A percentile compares a stretch with the other conserved stretches of the same genome.
These are phyloP conservation scores for Kodamaea sagamina DNA, from an alignment of 805 yeast genomes.

Conservation along the genomic window DNA sequence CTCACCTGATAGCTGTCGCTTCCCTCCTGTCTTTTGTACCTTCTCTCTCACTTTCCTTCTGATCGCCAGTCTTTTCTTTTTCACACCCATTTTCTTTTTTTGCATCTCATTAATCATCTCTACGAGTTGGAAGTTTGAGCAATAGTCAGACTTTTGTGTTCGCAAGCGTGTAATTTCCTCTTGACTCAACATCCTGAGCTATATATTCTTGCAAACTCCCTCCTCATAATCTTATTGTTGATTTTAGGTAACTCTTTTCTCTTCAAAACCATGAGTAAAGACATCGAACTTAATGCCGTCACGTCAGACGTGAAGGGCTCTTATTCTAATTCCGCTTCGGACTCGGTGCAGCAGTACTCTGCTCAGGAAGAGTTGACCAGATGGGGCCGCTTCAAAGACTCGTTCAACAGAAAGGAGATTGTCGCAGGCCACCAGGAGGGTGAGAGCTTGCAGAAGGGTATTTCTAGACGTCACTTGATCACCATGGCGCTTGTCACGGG, in stretches of 20 bases:
- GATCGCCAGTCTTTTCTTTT: neutral
- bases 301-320: conserved; percentile 20
- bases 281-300: conserved; percentile 20
- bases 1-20: too few species aligned
- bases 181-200: neutral
- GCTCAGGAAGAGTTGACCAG: conserved; percentile 14
- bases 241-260: neutral
- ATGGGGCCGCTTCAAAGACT: conserved; percentile 33
- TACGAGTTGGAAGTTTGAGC: neutral
- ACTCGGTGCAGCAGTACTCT: conserved; percentile 18
- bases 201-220: neutral
- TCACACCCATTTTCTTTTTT: conserved; percentile 2
- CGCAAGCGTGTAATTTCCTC: neutral
- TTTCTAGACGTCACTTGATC: conserved; percentile 44
- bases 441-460: conserved; percentile 28
- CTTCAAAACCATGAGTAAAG: conserved; percentile 11
- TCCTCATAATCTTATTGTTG: neutral
- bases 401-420: conserved; percentile 23
- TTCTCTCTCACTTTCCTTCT: conserved; percentile 3
- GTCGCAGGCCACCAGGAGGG: conserved; percentile 19
- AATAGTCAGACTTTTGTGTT: conserved; percentile 2
- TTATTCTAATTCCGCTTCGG: conserved; percentile 14
- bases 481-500: conserved; percentile 40
- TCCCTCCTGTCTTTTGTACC: neutral
- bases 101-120: conserved; percentile 1